Evolutionary conservation across 2,329 filamentous ascomycete species (phyloP).

Genomic region (Dothidotthia symphoricarpi): DNA sequence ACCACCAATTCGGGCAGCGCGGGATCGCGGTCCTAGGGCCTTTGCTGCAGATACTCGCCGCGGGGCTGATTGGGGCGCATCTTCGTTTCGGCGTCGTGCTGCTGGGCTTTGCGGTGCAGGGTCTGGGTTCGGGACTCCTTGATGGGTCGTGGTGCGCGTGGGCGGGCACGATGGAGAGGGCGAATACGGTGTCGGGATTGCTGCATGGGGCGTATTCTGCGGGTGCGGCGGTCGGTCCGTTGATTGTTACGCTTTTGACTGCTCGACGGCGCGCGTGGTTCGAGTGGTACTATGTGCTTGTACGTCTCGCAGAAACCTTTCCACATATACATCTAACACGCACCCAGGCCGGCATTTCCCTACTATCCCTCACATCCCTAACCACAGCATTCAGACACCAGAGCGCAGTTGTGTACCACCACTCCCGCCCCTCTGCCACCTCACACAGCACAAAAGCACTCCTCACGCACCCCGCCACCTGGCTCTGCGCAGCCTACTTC

Average conservation of each 20-base stretch:
- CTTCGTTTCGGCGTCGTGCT: conserved; percentile 38
- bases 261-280: conserved; percentile 36
- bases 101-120: conserved; percentile 32
- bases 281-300: conserved; percentile 43
- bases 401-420: conserved; percentile 33
- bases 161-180: conserved; percentile 43
- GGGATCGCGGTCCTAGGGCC: conserved; percentile 46
- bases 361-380: conserved; percentile 15
- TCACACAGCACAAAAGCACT: conserved; percentile 17
- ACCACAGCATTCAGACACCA: conserved; percentile 42
- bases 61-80: conserved; percentile 26
- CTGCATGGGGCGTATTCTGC: conserved; percentile 45
- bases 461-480: conserved; percentile 39
- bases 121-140: conserved; percentile 43
- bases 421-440: too few relatives aligned
- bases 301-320: conserved; percentile 21
- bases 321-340: too few relatives aligned
- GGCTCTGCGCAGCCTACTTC: conserved; percentile 47
- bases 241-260: conserved; percentile 35
- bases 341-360: too few relatives aligned
- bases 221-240: conserved; percentile 43
- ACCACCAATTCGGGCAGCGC: conserved; percentile 45
- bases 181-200: conserved; percentile 44
- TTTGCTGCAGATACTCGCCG: conserved; percentile 38
- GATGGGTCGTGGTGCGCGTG: conserved; percentile 50